phyloP scores from a whole-genome alignment of 108 stramenopile species.

The Fragilariopsis cylindrus region DNA sequence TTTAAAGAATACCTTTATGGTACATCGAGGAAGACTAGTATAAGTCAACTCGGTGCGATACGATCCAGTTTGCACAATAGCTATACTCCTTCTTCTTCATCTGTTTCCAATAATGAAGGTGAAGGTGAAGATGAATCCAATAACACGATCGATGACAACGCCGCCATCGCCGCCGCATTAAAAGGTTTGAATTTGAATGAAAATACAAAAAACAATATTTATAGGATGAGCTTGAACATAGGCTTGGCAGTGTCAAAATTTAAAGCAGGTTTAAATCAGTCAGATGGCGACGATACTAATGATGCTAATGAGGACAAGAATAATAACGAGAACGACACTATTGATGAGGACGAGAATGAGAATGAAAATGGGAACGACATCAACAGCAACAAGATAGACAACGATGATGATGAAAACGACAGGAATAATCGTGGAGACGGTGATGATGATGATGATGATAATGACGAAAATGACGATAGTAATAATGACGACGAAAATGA shows the following conservation, averaged over 20 bases:
- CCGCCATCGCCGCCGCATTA: no score
- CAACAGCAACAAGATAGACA: background rate
- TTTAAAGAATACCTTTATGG: constrained; percentile 69
- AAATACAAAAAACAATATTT: no score
- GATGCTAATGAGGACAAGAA: background rate
- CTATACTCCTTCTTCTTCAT: no score
- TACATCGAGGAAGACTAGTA: background rate
- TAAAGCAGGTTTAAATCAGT: background rate
- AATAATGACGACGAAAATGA: background rate
- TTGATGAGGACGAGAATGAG: background rate
- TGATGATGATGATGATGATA: background rate
- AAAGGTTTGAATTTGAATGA: no score
- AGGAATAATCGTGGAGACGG: background rate
- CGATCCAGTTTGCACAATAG: no score
- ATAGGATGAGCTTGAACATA: no score
- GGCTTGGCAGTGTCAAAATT: background rate
- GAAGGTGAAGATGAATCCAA: no score
- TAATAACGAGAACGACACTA: background rate
- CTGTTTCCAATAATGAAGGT: no score
- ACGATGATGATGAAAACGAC: background rate
- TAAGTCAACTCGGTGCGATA: no score
- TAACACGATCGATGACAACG: no score
- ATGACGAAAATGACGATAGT: background rate
- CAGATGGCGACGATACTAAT: background rate
- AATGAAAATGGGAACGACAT: background rate